Base-by-base conservation (phyloP, 192 early-diverging fungal species). In the Coemansia sp. region DNA sequence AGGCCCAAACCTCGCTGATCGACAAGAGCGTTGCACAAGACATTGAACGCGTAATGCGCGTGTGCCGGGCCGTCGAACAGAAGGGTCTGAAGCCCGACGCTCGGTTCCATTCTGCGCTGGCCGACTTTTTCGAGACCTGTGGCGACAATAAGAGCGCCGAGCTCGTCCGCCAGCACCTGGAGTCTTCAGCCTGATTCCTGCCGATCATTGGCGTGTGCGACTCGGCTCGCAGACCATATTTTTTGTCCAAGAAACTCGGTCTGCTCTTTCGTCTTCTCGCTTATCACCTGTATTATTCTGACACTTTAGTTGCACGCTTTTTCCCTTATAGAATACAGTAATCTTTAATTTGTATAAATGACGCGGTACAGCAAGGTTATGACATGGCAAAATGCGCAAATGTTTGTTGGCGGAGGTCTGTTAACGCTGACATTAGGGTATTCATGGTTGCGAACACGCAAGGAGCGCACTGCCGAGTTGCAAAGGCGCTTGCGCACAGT, bases 31-130 rank as follows among this genome's bases (percentile, higher is more conserved):
- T 49, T 6, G 27, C 53, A 39, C 65, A 68, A 41, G 51, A 64
- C 57, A 71, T 68, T 27, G 59, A 72, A 38, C 60, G 75, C 4
- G 75, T 62, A 8, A 64, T 77, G 69, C 65, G 62, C 21, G 62
- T 77, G 12, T 77, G 75, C 43, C 66, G 65, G 54, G 57, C 55
- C 11, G 75, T 77, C 7, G 75, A 77, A 23, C 38, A 31, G 10
- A 57, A 62, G 6, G 66, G 69, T 6, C 51, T 77, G 25, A 51
- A 29, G 58, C 75, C 75, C 1, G 75, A 77, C 35, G 26, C 43
- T 41, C 64, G 70, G 52, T 77, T 77, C 62, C 70, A 77, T 11
- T 47, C 63, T 1, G 75, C 75, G 1, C 66, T 77, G 22, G 75
- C 75, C 6, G 69, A 77, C 41, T 66, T 77, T 26, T 68, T 77